phyloP scores from a whole-genome alignment of 306 rosid species.

The Cajanus cajan region DNA sequence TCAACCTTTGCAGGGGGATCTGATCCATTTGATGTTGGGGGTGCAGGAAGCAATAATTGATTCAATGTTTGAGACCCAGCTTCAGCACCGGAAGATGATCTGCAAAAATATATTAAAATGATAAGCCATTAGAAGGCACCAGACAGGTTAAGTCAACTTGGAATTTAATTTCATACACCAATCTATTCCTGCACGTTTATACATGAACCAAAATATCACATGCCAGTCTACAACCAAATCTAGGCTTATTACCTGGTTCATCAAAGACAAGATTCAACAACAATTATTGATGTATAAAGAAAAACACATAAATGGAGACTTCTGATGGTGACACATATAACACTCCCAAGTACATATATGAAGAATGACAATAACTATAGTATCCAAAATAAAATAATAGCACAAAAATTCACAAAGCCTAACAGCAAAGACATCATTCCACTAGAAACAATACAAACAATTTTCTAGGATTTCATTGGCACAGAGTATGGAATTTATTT shows the following conservation, averaged over 20 bases:
- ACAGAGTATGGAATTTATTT: slow-evolving; percentile 21
- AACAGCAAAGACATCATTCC: slow-evolving; percentile 12
- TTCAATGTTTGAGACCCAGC: slow-evolving; percentile 70
- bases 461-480: slow-evolving; percentile 1
- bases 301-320: slow-evolving; percentile 1
- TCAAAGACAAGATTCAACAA: slow-evolving; percentile 2
- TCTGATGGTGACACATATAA: slow-evolving; percentile 6
- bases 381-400: slow-evolving; percentile 16
- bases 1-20: slow-evolving; percentile 45
- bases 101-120: slow-evolving; percentile 37
- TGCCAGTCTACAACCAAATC: not conserved
- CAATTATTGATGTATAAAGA: slow-evolving; percentile 3
- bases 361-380: slow-evolving; percentile 8
- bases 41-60: slow-evolving; percentile 79
- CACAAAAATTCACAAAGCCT: slow-evolving; percentile 15
- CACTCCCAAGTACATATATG: slow-evolving; percentile 19
- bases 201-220: slow-evolving; percentile 14
- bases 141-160: not conserved
- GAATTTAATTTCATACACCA: slow-evolving; percentile 3
- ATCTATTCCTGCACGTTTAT: slow-evolving; percentile 17
- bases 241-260: not conserved
- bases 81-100: slow-evolving; percentile 57
- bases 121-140: slow-evolving; percentile 32
- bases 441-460: slow-evolving; percentile 15
- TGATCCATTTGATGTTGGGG: slow-evolving; percentile 54